Conservation (phyloP, 805 yeast species). For the Nakazawaea wyomingensis region DNA sequence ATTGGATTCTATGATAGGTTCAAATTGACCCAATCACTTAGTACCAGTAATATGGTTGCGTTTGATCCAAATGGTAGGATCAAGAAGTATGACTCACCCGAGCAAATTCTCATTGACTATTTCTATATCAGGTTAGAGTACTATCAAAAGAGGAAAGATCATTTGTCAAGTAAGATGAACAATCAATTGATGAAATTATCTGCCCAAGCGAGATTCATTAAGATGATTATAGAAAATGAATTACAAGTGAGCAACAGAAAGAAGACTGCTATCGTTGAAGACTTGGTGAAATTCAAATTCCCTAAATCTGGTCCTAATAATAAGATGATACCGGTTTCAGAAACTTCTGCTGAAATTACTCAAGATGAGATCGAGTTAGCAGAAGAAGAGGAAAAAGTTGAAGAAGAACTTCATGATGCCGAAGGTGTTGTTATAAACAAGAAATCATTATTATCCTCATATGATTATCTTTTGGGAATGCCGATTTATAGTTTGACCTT, state of each 20-base stretch:
- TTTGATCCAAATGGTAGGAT: conserved; percentile 88
- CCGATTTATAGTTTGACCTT: conserved; percentile 88
- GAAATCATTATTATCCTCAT: conserved; percentile 55
- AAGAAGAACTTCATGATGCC: conserved; percentile 25
- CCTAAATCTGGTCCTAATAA: conserved; percentile 74
- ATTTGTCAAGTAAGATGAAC: conserved; percentile 59
- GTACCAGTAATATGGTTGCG: conserved; percentile 87
- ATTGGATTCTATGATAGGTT: conserved; percentile 83
- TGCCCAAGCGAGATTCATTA: conserved; percentile 86
- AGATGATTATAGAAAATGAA: conserved; percentile 76
- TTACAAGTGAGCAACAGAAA: conserved; percentile 72
- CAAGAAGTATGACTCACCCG: conserved; percentile 69
- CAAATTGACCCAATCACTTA: conserved; percentile 64
- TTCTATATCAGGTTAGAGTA: conserved; percentile 81
- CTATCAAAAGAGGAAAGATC: conserved; percentile 88
- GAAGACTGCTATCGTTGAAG: conserved; percentile 55
- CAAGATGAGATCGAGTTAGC: conserved; percentile 36
- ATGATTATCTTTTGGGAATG: conserved; percentile 89
- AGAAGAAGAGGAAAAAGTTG: conserved; percentile 36
- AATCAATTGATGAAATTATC: conserved; percentile 70
- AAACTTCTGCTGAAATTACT: conserved; percentile 23
- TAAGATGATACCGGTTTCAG: conserved; percentile 44
- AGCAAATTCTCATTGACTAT: conserved; percentile 78
- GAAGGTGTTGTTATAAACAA: conserved; percentile 34
- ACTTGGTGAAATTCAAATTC: conserved; percentile 60